A percentile compares a stretch with the other conserved stretches of the same genome.
Evolutionary conservation across 2,329 filamentous ascomycete genomes (phyloP).

Genomic region (Anisogramma anomala): DNA sequence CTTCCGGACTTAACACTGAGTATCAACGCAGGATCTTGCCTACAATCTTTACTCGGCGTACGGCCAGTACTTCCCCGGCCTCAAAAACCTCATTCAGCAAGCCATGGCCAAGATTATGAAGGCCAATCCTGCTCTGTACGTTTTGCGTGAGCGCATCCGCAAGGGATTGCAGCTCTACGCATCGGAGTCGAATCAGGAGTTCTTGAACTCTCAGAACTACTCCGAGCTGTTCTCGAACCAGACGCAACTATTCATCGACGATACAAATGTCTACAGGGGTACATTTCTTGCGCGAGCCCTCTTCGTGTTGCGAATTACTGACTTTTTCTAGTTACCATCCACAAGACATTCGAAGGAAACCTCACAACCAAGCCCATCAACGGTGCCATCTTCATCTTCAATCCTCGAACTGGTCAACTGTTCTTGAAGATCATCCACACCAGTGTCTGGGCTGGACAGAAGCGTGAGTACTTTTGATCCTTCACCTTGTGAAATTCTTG

Average conservation of each 20-base stretch:
- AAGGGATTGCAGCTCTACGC: conserved; percentile 97
- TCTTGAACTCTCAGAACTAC: conserved; percentile 98
- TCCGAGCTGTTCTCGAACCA: conserved; percentile 98
- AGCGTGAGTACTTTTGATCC: no score
- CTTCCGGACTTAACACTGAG: no score
- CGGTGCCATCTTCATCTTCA: conserved; percentile 99
- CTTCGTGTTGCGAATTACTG: no score
- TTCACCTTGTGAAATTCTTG: no score
- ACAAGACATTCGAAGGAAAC: conserved; percentile 99
- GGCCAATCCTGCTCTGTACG: conserved; percentile 91
- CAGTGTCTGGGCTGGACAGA: conserved; percentile 97
- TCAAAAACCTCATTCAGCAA: conserved; percentile 91
- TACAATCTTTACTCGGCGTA: conserved; percentile 99
- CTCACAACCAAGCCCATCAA: conserved; percentile 99
- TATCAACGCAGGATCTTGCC: no score
- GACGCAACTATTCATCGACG: conserved; percentile 96
- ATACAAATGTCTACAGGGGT: conserved; percentile 98
- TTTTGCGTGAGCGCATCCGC: conserved; percentile 90
- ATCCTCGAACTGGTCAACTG: conserved; percentile 91
- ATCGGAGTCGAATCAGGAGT: conserved; percentile 97
- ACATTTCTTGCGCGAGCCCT: no score
- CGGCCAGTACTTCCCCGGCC: conserved; percentile 94
- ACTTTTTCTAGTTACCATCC: no score
- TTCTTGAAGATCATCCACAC: conserved; percentile 99
- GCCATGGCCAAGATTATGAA: conserved; percentile 99